phyloP scores from a whole-genome alignment of 2,329 filamentous ascomycete species.

The Fusarium burgessii region DNA sequence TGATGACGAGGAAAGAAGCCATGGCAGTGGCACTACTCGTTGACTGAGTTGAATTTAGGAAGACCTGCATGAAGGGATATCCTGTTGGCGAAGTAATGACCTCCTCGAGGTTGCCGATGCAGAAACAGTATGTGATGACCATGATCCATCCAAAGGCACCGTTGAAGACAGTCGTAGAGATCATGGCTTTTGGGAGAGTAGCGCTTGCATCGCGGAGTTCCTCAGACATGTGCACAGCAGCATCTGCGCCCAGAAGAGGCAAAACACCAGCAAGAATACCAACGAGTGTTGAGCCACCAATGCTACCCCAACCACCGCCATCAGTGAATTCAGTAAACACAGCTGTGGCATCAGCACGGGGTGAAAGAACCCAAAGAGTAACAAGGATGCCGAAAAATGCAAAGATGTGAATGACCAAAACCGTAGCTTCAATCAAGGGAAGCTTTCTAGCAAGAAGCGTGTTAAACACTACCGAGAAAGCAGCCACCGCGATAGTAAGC shows the following conservation, averaged over 20 bases:
- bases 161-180: slow-evolving; percentile 37
- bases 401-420: slow-evolving; percentile 40
- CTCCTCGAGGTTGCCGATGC: slow-evolving; percentile 36
- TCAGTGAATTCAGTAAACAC: slow-evolving; percentile 41
- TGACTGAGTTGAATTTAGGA: slow-evolving; percentile 39
- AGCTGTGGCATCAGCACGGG: slow-evolving; percentile 20
- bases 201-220: slow-evolving; percentile 38
- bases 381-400: slow-evolving; percentile 40
- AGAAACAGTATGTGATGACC: slow-evolving; percentile 41
- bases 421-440: slow-evolving; percentile 22
- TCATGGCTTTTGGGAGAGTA: slow-evolving; percentile 37
- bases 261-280: slow-evolving; percentile 38
- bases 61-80: slow-evolving; percentile 43
- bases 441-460: slow-evolving; percentile 35
- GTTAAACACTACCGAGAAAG: slow-evolving; percentile 35
- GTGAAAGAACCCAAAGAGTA: slow-evolving; percentile 41
- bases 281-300: slow-evolving; percentile 36
- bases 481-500: slow-evolving; percentile 27
- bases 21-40: slow-evolving; percentile 34
- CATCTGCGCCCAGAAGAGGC: slow-evolving; percentile 38
- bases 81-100: slow-evolving; percentile 36
- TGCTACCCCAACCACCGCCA: slow-evolving; percentile 35
- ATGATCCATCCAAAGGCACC: slow-evolving; percentile 43
- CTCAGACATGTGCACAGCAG: slow-evolving; percentile 42
- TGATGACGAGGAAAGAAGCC: slow-evolving; percentile 36